Evolutionary conservation across 1,284 basidiomycete species (phyloP), one percentile per base, ranked within the genome.

Genomic region (Pulveroboletus sp.): DNA sequence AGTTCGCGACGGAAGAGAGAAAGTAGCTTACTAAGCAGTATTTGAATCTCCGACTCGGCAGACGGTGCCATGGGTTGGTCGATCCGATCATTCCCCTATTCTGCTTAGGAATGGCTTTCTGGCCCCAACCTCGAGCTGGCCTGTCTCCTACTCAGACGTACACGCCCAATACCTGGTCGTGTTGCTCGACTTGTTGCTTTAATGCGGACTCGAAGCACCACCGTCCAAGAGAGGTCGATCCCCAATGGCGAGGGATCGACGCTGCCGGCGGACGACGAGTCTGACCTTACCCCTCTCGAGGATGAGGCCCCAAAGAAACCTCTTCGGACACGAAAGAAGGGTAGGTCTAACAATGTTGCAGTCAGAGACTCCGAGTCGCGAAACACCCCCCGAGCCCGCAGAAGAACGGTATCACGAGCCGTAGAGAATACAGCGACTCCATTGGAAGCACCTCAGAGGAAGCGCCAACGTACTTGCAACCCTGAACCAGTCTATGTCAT

Each of bases 401-500:
- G 61, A 33, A 53, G 53, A 48, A 54, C 55, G 33, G 26, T 19
- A 9, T 53, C 58, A 42, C 52, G 50, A 2, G 29, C 12, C 10
- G 26, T 24, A 15, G 54, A 54, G 42, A 29, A 37, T 29, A 7
- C 45, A 24, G 57, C 32, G 6, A 63, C 62, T 15, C 61, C 35
- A 11, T 54, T 54, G 6, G 71, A 61, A 54, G 63, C 51, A 39
- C 61, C 59, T n/a, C 65, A 60, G 59, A 77, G 69, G 59, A 71
- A 71, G 56, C 73, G 74, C 56, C 67, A 79, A 43, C 80, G 78
- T 56, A 68, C 70, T 53, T 78, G 79, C 53, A 74, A 74, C 54
- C 73, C 75, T 29, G 84, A 86, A 59, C 84, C 83, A 1, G 75
- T 83, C 2, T 91, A 91, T 66, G 75, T 83, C 40, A 93, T 95